A percentile compares a stretch with the other conserved stretches of the same genome.
Conservation (phyloP, 306 rosid genomes). For the Boehmeria nivea region DNA sequence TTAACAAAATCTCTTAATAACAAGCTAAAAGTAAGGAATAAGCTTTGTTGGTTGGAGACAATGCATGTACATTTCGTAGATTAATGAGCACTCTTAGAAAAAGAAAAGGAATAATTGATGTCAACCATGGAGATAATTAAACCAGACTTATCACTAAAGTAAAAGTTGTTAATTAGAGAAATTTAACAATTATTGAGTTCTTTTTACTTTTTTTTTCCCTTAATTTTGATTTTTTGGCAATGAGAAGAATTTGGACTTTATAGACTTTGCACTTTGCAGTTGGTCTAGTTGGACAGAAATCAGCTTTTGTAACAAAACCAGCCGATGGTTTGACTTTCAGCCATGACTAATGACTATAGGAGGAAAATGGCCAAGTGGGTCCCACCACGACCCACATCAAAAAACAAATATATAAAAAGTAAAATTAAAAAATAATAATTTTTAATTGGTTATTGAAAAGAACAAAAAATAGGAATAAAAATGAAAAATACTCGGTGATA, state of each 20-base stretch:
- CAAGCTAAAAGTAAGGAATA: background rate
- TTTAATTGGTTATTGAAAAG: no score
- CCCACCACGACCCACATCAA: constrained; percentile 24
- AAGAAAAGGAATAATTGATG: background rate
- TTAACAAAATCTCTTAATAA: no score
- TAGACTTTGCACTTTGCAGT: background rate
- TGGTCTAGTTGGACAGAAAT: constrained; percentile 45
- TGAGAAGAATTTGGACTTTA: constrained; percentile 1
- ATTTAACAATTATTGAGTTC: background rate
- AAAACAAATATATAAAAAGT: constrained; percentile 2
- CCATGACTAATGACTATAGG: constrained; percentile 24
- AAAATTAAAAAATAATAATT: background rate
- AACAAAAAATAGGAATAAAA: background rate
- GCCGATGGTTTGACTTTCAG: constrained; percentile 58
- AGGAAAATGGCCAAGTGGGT: constrained; percentile 24
- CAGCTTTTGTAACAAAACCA: constrained; percentile 46
- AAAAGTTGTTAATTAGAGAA: no score
- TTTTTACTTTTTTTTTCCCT: background rate
- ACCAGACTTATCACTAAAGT: no score
- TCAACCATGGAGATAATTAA: background rate
- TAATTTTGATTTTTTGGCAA: background rate
- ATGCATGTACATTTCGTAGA: no score
- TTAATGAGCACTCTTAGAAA: background rate
- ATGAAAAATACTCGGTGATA: constrained; percentile 7
- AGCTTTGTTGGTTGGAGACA: no score